These are phyloP conservation scores for Pythium sp. DNA, from an alignment of 352 stramenopile species.

Conservation along the genomic window DNA sequence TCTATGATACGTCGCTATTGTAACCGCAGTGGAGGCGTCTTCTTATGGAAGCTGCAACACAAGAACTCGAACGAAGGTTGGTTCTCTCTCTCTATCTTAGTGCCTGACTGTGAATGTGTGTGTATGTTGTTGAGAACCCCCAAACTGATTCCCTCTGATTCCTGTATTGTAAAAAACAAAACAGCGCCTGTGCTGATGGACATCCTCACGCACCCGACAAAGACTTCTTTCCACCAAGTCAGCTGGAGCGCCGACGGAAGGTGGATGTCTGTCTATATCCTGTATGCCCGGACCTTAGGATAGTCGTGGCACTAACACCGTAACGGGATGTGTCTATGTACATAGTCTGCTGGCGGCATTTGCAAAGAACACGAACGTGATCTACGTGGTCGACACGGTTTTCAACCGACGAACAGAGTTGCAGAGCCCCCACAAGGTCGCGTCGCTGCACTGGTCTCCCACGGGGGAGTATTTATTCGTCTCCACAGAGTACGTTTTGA, in stretches of 20 bases:
- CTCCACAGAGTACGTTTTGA: constrained; percentile 45
- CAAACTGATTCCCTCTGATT: background rate
- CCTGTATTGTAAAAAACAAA: background rate
- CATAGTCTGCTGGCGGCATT: constrained; percentile 55
- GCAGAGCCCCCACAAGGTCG: constrained; percentile 48
- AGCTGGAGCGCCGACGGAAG: constrained; percentile 73
- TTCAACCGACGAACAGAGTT: constrained; percentile 59
- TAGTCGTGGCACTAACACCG: background rate
- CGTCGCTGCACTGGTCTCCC: constrained; percentile 68
- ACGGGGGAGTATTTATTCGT: constrained; percentile 84
- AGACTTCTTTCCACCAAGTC: constrained; percentile 46
- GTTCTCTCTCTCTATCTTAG: background rate
- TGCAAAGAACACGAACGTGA: constrained; percentile 35
- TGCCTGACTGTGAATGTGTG: background rate
- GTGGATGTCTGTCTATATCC: constrained; percentile 13
- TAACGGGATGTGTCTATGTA: background rate
- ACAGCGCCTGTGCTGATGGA: constrained; percentile 43
- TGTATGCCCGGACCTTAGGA: no score
- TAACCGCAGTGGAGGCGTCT: constrained; percentile 40
- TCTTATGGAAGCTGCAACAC: constrained; percentile 62
- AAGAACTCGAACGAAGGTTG: constrained; percentile 31
- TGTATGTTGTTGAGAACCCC: background rate
- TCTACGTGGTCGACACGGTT: constrained; percentile 64
- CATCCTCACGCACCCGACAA: constrained; percentile 55
- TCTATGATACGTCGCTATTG: background rate